phyloP scores from a whole-genome alignment of 805 yeast genomes.

The Wickerhamiella vanderwaltii region DNA sequence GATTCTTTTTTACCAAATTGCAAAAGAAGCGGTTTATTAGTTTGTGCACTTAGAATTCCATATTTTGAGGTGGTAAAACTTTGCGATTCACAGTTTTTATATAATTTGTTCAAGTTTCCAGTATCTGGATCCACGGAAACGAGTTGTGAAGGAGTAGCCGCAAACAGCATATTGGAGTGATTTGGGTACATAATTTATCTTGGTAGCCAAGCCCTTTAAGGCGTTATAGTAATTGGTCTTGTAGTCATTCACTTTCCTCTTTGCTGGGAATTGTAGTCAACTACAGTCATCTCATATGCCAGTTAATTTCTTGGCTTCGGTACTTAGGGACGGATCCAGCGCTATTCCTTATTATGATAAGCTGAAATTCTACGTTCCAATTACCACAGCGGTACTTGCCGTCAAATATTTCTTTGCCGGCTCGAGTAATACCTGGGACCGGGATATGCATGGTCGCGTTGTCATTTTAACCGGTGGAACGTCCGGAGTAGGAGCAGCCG shows the following conservation, averaged over 20 bases:
- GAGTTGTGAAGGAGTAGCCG: conserved; percentile 12
- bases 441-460: conserved; percentile 85
- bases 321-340: conserved; percentile 58
- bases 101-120: conserved; percentile 25
- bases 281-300: too few relatives aligned
- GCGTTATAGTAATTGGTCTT: too few relatives aligned
- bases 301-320: conserved; percentile 60
- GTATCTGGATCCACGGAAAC: conserved; percentile 20
- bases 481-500: conserved; percentile 72
- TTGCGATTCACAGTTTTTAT: conserved; percentile 18
- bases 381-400: conserved; percentile 34
- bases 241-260: too few relatives aligned
- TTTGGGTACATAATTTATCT: too few relatives aligned
- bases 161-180: conserved; percentile 7
- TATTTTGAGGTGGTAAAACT: conserved; percentile 36
- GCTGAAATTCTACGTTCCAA: conserved; percentile 43
- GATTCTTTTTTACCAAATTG: conserved; percentile 56
- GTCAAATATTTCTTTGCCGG: conserved; percentile 72
- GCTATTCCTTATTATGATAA: conserved; percentile 62
- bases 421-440: conserved; percentile 73
- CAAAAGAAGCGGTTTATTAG: conserved; percentile 61
- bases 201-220: too few relatives aligned
- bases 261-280: too few relatives aligned
- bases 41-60: conserved; percentile 52
- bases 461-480: conserved; percentile 65